A percentile compares a stretch with the other conserved stretches of the same genome.
phyloP scores from a whole-genome alignment of 192 early-diverging fungal genomes.

The Endogone sp. region DNA sequence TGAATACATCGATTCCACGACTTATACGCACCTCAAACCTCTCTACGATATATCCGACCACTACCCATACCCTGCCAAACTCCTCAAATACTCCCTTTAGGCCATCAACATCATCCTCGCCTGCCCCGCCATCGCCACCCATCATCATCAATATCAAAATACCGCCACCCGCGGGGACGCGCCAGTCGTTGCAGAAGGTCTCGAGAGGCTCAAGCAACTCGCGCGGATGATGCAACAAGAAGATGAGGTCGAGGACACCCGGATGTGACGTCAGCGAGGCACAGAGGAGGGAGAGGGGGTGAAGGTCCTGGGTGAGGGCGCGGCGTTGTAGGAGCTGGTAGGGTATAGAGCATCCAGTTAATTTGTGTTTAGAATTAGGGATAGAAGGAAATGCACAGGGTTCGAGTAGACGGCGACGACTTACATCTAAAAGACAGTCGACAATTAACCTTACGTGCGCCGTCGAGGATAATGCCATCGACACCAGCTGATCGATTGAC shows the following conservation, averaged over 20 bases:
- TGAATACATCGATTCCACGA: no score
- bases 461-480: slow-evolving; percentile 21
- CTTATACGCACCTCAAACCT: no score
- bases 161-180: neutral
- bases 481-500: slow-evolving; percentile 12
- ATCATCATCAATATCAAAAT: no score
- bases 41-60: no score
- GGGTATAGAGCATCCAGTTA: no score
- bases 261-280: slow-evolving; percentile 19
- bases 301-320: slow-evolving; percentile 6
- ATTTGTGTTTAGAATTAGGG: no score
- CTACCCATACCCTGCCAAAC: neutral
- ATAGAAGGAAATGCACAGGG: neutral
- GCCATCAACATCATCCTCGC: slow-evolving; percentile 19
- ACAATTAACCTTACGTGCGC: slow-evolving; percentile 17
- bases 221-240: slow-evolving; percentile 22
- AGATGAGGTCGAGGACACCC: slow-evolving; percentile 23
- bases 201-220: slow-evolving; percentile 24
- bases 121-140: neutral
- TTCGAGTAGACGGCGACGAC: neutral
- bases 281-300: slow-evolving; percentile 18
- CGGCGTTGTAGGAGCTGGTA: slow-evolving; percentile 17
- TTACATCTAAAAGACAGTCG: slow-evolving; percentile 25
- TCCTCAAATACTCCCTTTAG: slow-evolving; percentile 11
- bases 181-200: slow-evolving; percentile 26